Evolutionary conservation across 768 basidiomycete species (phyloP).

Genomic region (Chalciporus pseudorubinellus): DNA sequence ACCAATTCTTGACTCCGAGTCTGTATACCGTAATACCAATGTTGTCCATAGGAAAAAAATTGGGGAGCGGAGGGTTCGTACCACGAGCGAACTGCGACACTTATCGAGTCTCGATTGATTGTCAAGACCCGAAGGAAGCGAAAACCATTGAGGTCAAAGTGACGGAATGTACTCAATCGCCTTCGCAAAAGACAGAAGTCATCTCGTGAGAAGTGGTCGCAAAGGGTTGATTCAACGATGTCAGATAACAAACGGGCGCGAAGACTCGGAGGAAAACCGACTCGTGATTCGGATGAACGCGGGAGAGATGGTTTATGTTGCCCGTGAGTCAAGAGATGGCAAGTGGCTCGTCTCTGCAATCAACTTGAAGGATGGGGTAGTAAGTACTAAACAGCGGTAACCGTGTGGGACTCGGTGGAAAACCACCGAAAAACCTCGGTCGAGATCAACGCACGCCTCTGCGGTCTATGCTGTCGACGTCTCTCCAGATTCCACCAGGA

Average conservation of each 20-base stretch:
- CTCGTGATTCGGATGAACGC: too few species aligned
- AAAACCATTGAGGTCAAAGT: too few species aligned
- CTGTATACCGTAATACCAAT: too few species aligned
- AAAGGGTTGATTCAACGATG: slow-evolving; percentile 3
- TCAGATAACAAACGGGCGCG: neutral
- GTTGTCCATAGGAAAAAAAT: too few species aligned
- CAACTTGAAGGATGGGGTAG: neutral
- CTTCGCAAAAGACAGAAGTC: neutral
- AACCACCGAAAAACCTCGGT: neutral
- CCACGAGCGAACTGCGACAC: too few species aligned
- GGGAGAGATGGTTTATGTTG: neutral
- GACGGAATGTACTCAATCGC: too few species aligned
- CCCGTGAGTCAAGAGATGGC: slow-evolving; percentile 4
- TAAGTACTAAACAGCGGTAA: too few species aligned
- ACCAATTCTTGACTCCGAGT: too few species aligned
- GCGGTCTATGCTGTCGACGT: slow-evolving; percentile 3
- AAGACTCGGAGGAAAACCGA: neutral
- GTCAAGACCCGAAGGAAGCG: too few species aligned
- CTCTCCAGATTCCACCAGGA: slow-evolving; percentile 10
- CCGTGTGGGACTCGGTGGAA: slow-evolving; percentile 3
- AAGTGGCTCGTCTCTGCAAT: slow-evolving; percentile 8
- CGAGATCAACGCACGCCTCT: neutral
- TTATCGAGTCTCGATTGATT: too few species aligned
- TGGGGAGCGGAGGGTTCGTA: too few species aligned
- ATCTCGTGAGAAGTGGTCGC: neutral